These are phyloP conservation scores for Nevesoporus exiguus DNA, from an alignment of 768 basidiomycete genomes.

Conservation along the genomic window DNA sequence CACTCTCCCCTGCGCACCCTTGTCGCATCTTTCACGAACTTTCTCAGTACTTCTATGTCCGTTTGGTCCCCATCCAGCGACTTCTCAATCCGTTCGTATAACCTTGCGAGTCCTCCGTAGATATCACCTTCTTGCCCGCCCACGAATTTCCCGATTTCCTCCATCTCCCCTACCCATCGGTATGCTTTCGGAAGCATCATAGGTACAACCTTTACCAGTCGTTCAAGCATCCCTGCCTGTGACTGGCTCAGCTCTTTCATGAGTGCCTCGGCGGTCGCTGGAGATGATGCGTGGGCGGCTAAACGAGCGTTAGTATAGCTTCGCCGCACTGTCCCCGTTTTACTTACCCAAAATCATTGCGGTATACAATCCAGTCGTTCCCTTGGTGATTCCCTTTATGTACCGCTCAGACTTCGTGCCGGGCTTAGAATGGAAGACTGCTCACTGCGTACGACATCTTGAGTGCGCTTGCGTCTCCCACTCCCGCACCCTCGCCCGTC, in stretches of 20 bases:
- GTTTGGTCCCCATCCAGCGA: constrained; percentile 37
- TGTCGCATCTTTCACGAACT: constrained; percentile 48
- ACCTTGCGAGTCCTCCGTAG: constrained; percentile 45
- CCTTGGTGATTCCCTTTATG: constrained; percentile 53
- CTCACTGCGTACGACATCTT: constrained; percentile 64
- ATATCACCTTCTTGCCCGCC: constrained; percentile 42
- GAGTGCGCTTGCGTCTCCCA: constrained; percentile 58
- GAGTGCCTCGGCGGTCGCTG: constrained; percentile 57
- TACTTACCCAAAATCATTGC: constrained; percentile 53
- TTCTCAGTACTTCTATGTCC: constrained; percentile 40
- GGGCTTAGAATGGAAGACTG: constrained; percentile 7
- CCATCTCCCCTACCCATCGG: constrained; percentile 61
- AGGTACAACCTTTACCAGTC: constrained; percentile 39
- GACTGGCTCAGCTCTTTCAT: constrained; percentile 46
- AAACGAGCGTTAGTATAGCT: constrained; percentile 1
- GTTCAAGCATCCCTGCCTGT: constrained; percentile 42
- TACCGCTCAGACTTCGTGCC: background rate
- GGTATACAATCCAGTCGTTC: constrained; percentile 47
- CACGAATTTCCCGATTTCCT: constrained; percentile 58
- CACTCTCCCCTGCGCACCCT: constrained; percentile 4
- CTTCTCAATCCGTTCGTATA: constrained; percentile 43
- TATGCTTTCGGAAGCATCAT: constrained; percentile 61
- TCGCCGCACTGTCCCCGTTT: background rate
- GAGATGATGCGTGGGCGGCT: constrained; percentile 57
- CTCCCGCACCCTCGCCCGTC: constrained; percentile 43